Evolutionary conservation across 768 basidiomycete species (phyloP).

Genomic region (Mycena filopes): DNA sequence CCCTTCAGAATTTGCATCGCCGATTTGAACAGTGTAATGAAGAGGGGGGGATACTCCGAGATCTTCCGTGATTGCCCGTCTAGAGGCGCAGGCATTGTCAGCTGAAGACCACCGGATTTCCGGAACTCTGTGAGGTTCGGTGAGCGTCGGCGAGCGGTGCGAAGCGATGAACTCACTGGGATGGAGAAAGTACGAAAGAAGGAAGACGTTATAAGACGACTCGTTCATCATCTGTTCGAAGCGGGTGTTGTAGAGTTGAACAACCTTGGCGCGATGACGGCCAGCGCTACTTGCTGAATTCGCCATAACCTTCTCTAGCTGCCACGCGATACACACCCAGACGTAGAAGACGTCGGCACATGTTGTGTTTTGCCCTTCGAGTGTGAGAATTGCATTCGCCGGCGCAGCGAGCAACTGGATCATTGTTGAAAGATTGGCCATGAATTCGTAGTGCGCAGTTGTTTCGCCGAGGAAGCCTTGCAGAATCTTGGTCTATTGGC

Average conservation of each 20-base stretch:
- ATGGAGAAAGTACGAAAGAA: conserved; percentile 42
- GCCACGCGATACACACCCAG: conserved; percentile 42
- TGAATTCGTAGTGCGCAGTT: conserved; percentile 29
- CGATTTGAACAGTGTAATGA: conserved; percentile 26
- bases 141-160: too few relatives aligned
- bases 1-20: conserved; percentile 33
- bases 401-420: conserved; percentile 31
- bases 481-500: conserved; percentile 37
- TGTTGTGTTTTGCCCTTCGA: conserved; percentile 42
- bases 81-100: too few relatives aligned
- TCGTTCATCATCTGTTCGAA: conserved; percentile 44
- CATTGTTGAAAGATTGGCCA: conserved; percentile 29
- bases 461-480: conserved; percentile 31
- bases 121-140: too few relatives aligned
- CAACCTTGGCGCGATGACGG: conserved; percentile 18
- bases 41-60: too few relatives aligned
- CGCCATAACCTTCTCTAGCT: conserved; percentile 36
- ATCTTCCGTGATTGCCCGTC: too few relatives aligned
- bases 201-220: conserved; percentile 38
- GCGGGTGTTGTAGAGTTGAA: conserved; percentile 38
- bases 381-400: conserved; percentile 39
- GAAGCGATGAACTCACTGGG: conserved; percentile 35
- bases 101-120: too few relatives aligned
- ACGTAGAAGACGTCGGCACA: conserved; percentile 45
- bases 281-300: conserved; percentile 22